These are phyloP conservation scores for Solanum hybrid DNA, from an alignment of 305 asterid genomes.

Conservation along the genomic window DNA sequence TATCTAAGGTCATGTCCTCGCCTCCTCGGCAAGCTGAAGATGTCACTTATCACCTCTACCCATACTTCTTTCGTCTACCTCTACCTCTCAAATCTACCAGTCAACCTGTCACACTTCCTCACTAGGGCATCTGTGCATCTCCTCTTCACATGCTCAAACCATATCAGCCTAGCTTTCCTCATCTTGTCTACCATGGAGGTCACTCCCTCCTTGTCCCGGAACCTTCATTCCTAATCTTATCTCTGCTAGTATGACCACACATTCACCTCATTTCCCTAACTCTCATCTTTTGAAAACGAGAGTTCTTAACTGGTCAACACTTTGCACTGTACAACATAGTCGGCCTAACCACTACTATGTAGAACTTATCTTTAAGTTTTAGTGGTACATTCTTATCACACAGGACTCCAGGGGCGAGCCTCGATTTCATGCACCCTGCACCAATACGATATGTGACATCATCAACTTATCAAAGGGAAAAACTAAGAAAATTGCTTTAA, in stretches of 20 bases:
- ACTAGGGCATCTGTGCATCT: background rate
- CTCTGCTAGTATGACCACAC: background rate
- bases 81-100: background rate
- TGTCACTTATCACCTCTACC: background rate
- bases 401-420: background rate
- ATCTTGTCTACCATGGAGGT: background rate
- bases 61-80: background rate
- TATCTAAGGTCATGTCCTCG: background rate
- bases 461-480: background rate
- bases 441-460: background rate
- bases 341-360: background rate
- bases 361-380: background rate
- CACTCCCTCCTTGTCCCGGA: background rate
- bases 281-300: background rate
- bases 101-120: background rate
- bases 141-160: background rate
- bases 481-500: background rate
- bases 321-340: background rate
- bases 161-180: background rate
- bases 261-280: background rate
- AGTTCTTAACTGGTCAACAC: background rate
- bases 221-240: background rate
- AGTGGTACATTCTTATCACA: background rate
- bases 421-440: background rate
- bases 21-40: background rate